A percentile compares a stretch with the other conserved stretches of the same genome.
Evolutionary conservation across 768 basidiomycete species (phyloP).

Genomic region (Hericium coralloides): DNA sequence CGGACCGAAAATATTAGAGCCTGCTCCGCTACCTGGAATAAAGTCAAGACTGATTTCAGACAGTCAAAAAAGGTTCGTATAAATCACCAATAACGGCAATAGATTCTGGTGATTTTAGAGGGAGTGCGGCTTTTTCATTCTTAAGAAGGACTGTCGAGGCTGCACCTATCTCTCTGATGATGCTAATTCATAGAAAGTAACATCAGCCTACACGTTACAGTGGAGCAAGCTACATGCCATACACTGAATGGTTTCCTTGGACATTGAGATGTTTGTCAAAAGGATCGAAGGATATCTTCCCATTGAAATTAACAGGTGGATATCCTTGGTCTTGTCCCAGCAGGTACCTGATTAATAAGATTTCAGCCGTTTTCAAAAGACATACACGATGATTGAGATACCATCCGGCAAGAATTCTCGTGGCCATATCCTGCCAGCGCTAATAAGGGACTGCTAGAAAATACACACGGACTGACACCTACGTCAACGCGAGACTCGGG

Average conservation of each 20-base stretch:
- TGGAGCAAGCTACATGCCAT: neutral
- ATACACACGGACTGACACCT: neutral
- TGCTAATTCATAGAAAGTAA: slow-evolving; percentile 2
- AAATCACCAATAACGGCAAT: slow-evolving; percentile 47
- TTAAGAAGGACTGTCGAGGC: slow-evolving; percentile 59
- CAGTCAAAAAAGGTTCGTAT: neutral
- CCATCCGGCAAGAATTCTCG: slow-evolving; percentile 58
- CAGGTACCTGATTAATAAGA: slow-evolving; percentile 26
- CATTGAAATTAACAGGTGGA: slow-evolving; percentile 49
- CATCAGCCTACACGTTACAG: too few relatives aligned
- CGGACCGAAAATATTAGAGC: slow-evolving; percentile 38
- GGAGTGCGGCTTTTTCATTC: slow-evolving; percentile 37
- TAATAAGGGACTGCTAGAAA: neutral
- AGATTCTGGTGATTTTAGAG: slow-evolving; percentile 35
- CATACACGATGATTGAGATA: slow-evolving; percentile 16
- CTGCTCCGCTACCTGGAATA: slow-evolving; percentile 30
- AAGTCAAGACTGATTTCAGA: neutral
- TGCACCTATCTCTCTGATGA: slow-evolving; percentile 51
- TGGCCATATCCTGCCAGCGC: slow-evolving; percentile 46
- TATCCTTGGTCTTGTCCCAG: slow-evolving; percentile 48
- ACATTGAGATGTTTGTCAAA: slow-evolving; percentile 29
- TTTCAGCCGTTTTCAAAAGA: slow-evolving; percentile 14
- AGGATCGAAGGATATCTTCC: slow-evolving; percentile 16
- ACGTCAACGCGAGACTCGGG: slow-evolving; percentile 11
- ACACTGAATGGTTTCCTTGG: slow-evolving; percentile 23